Evolutionary conservation across 441 rosid genomes (phyloP), one percentile per base, ranked within the genome.

Genomic region (Pelargonium myrrhifolium): DNA sequence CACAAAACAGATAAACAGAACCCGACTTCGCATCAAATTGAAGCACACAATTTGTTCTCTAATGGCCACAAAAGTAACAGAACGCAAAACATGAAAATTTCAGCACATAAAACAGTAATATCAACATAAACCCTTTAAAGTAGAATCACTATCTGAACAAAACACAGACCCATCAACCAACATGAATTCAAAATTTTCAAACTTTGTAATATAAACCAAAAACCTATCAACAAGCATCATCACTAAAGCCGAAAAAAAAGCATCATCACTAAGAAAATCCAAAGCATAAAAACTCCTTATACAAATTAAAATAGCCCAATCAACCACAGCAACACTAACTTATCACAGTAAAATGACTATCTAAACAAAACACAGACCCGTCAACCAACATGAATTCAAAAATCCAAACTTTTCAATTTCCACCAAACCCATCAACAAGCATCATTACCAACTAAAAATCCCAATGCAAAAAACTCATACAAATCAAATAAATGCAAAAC

Each of bases 1-100:
- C 64, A 64, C 70, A n/a, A 68, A 65, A 37, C 49, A 22, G 55
- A 68, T 28, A 68, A 65, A 37, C 42, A 22, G 59, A 68, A 65
- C 18, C 56, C 45, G 64, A 43, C 75, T 66, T 72, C 65, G 39
- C 22, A 64, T 63, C 74, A 74, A 65, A 40, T 31, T 65, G 58
- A 74, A 68, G 42, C 62, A 70, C 51, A 72, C 71, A 72, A 31
- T 5, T 31, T 31, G 6, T 56, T 68, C 47, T 77, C 76, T 79
- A 75, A 35, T 17, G 40, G 75, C 20, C 76, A 65, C 5, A 24
- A 35, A 68, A 64, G 31, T 24, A 51, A 67, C 59, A 37, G 65
- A 51, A 43, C 9, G 10, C 61, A 56, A 26, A 63, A 62, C 35
- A 65, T 35, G n/a, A 71, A 45, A 65, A 65, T 64, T 62, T 53